phyloP scores from a whole-genome alignment of 2,329 filamentous ascomycete species.

The Epichloe baconii region DNA sequence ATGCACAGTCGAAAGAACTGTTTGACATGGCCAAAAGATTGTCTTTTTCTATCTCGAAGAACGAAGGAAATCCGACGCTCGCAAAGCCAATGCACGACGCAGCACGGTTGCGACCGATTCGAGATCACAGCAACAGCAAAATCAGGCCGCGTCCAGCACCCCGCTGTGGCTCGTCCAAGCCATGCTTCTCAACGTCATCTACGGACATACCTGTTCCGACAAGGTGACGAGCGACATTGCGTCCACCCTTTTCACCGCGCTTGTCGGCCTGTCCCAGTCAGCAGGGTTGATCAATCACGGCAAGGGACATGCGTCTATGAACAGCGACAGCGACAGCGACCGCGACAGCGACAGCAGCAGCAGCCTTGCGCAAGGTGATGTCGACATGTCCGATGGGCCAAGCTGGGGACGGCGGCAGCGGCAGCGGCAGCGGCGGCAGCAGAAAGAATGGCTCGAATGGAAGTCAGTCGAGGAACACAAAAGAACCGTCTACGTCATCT shows the following conservation, averaged over 20 bases:
- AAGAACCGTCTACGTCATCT: constrained; percentile 81
- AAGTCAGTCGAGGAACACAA: constrained; percentile 82
- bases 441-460: constrained; percentile 67
- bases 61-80: constrained; percentile 71
- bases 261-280: constrained; percentile 82
- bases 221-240: constrained; percentile 85
- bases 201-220: constrained; percentile 88
- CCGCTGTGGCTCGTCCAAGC: constrained; percentile 93
- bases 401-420: constrained; percentile 29
- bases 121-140: constrained; percentile 38
- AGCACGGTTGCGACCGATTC: constrained; percentile 35
- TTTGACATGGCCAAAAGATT: constrained; percentile 94
- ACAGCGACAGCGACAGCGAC: not conserved
- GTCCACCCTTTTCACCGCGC: constrained; percentile 77
- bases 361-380: constrained; percentile 31
- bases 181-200: constrained; percentile 92
- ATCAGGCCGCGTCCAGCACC: constrained; percentile 47
- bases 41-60: constrained; percentile 89
- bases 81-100: constrained; percentile 45
- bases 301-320: not conserved
- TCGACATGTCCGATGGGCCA: constrained; percentile 42
- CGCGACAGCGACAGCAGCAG: not conserved
- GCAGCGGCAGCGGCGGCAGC: constrained; percentile 37
- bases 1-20: constrained; percentile 64
- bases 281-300: constrained; percentile 52